phyloP scores from a whole-genome alignment of 208 protist genomes.

The Trypanosoma avium region DNA sequence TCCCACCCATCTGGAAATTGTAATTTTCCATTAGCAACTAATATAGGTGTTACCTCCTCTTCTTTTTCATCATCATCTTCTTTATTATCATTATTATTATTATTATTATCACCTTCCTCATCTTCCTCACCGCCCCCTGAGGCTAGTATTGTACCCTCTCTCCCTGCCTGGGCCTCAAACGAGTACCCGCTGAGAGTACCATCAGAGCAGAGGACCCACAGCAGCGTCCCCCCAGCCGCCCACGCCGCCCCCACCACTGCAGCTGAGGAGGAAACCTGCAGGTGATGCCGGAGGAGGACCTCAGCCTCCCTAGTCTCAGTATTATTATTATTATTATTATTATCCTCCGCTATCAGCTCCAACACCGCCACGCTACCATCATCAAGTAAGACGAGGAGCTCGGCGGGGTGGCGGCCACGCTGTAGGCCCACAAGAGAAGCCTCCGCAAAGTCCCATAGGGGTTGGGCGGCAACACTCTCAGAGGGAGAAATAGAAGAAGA shows the following conservation, averaged over 20 bases:
- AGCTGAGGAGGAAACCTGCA: conserved; percentile 10
- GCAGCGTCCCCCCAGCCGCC: conserved; percentile 27
- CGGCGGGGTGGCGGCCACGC: conserved; percentile 33
- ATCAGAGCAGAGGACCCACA: conserved; percentile 68
- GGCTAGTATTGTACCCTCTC: too few species aligned
- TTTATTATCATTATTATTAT: too few species aligned
- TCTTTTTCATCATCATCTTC: too few species aligned
- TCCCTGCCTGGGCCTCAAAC: conserved; percentile 16
- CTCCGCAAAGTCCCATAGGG: conserved; percentile 33
- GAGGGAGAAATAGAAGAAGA: too few species aligned
- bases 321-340: background rate
- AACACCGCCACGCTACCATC: conserved; percentile 49
- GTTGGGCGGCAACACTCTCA: too few species aligned
- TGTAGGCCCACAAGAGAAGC: conserved; percentile 37
- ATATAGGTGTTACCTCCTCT: conserved; percentile 8
- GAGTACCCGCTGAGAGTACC: conserved; percentile 32
- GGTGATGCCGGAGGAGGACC: conserved; percentile 1
- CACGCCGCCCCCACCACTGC: conserved; percentile 25
- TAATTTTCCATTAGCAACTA: conserved; percentile 9
- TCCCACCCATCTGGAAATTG: background rate
- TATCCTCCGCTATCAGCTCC: conserved; percentile 18
- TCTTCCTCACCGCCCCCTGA: too few species aligned
- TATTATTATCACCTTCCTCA: too few species aligned
- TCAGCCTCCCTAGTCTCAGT: background rate
- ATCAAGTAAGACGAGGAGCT: conserved; percentile 60